These are phyloP conservation scores for Hypomyces perniciosus DNA, from an alignment of 2,329 filamentous ascomycete species.

Conservation along the genomic window DNA sequence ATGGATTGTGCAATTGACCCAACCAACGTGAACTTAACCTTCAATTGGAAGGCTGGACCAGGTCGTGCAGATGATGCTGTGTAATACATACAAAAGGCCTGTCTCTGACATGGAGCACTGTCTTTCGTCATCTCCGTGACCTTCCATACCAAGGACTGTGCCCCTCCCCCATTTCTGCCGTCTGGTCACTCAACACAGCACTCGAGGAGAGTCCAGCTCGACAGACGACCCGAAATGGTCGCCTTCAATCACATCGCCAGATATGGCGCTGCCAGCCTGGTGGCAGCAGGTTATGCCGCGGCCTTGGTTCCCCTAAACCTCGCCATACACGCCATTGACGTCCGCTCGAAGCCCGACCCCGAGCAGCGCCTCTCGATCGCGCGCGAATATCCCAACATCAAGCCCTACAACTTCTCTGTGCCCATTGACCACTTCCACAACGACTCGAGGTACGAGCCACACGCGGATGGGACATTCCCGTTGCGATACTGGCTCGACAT, in stretches of 20 bases:
- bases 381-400: slow-evolving; percentile 13
- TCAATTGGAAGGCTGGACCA: no score
- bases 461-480: slow-evolving; percentile 60
- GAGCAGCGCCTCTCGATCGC: slow-evolving; percentile 1
- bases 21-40: no score
- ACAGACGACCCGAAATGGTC: background rate
- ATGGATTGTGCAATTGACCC: no score
- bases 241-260: background rate
- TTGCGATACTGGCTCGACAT: slow-evolving; percentile 82
- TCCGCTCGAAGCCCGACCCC: background rate
- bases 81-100: no score
- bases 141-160: background rate
- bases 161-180: background rate
- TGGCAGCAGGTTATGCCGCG: background rate
- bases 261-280: slow-evolving; percentile 4
- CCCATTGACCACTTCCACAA: slow-evolving; percentile 81
- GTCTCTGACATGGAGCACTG: no score
- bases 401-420: slow-evolving; percentile 32
- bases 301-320: slow-evolving; percentile 10
- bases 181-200: background rate
- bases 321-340: background rate
- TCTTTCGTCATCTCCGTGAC: background rate
- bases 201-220: background rate
- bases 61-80: no score
- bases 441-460: slow-evolving; percentile 69